These are phyloP conservation scores for Chenopodium berlandieri DNA, from an alignment of 148 eudicot genomes.

Conservation along the genomic window DNA sequence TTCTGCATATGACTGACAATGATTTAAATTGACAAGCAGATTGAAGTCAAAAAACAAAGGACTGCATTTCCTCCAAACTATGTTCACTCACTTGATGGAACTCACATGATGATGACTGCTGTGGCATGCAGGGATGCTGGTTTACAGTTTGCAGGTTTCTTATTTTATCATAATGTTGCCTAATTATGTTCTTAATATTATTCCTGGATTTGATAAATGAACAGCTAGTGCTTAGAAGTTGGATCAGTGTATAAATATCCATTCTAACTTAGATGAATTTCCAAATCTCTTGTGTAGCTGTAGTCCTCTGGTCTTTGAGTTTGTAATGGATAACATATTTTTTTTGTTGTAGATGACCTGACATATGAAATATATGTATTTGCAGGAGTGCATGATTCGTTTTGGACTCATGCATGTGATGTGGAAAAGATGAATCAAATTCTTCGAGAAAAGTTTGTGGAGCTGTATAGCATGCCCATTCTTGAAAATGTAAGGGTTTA, in stretches of 20 bases:
- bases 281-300: neutral
- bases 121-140: conserved; percentile 89
- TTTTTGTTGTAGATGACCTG: neutral
- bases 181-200: neutral
- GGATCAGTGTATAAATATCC: neutral
- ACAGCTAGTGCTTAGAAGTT: neutral
- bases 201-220: neutral
- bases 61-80: conserved; percentile 95
- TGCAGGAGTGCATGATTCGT: conserved; percentile 92
- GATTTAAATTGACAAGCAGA: conserved; percentile 32
- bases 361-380: conserved; percentile 1
- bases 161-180: neutral
- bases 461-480: conserved; percentile 61
- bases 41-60: conserved; percentile 69
- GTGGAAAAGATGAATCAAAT: conserved; percentile 79
- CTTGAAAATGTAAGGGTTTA: conserved; percentile 71
- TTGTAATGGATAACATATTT: neutral
- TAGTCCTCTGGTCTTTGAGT: neutral
- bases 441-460: conserved; percentile 84
- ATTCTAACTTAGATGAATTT: neutral
- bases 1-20: conserved; percentile 7
- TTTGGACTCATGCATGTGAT: conserved; percentile 96
- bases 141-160: conserved; percentile 84
- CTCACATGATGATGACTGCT: conserved; percentile 99
- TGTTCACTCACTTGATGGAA: conserved; percentile 88